Percentiles rank a stretch among this genome's conserved stretches.
phyloP scores from a whole-genome alignment of 2,329 filamentous ascomycete species.

The Exophiala xenobiotica region DNA sequence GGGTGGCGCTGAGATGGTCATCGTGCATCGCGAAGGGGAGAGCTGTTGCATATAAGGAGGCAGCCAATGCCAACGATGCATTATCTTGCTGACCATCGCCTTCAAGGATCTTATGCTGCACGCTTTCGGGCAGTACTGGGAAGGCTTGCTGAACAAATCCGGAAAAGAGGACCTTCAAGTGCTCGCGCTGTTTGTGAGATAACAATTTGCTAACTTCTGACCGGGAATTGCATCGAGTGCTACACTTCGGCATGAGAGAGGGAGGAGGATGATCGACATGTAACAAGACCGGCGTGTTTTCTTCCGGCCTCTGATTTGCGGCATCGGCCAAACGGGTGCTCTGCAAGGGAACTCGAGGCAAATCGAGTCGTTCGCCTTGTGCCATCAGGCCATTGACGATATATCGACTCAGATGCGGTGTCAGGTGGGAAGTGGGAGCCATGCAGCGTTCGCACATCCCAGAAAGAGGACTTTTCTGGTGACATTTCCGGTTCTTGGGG shows the following conservation, averaged over 20 bases:
- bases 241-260: background rate
- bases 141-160: slow-evolving; percentile 75
- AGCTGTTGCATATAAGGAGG: slow-evolving; percentile 75
- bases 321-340: background rate
- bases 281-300: slow-evolving; percentile 1
- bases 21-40: slow-evolving; percentile 74
- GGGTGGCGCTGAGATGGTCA: slow-evolving; percentile 23
- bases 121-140: slow-evolving; percentile 77
- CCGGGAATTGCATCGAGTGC: background rate
- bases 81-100: slow-evolving; percentile 64
- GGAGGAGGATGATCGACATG: slow-evolving; percentile 3
- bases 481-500: background rate
- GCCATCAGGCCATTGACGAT: slow-evolving; percentile 3
- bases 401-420: slow-evolving; percentile 12
- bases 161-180: slow-evolving; percentile 62
- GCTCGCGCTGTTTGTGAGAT: slow-evolving; percentile 8
- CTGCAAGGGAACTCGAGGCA: slow-evolving; percentile 1
- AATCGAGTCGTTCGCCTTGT: slow-evolving; percentile 1
- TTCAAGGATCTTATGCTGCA: slow-evolving; percentile 75
- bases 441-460: background rate
- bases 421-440: slow-evolving; percentile 11
- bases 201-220: slow-evolving; percentile 9
- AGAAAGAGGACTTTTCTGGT: background rate
- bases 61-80: slow-evolving; percentile 66
- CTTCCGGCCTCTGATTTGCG: background rate